A percentile compares a stretch with the other conserved stretches of the same genome.
These are phyloP conservation scores for Exophiala sp. DNA, from an alignment of 2,329 filamentous ascomycete genomes.

Conservation along the genomic window DNA sequence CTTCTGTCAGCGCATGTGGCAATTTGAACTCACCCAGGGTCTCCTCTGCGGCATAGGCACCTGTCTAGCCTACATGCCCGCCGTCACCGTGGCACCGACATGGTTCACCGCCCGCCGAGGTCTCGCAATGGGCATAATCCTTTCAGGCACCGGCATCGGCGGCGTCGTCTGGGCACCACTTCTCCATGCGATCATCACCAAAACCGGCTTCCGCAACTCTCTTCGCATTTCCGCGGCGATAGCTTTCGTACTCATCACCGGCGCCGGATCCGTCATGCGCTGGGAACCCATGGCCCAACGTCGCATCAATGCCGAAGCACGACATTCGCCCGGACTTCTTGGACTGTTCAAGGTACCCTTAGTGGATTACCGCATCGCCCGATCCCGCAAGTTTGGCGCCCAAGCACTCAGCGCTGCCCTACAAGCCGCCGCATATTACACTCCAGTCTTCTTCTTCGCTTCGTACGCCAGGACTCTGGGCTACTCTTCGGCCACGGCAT, in stretches of 20 bases:
- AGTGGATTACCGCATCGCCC: slow-evolving; percentile 34
- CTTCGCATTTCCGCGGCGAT: slow-evolving; percentile 34
- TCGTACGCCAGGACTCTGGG: slow-evolving; percentile 37
- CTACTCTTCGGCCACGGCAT: slow-evolving; percentile 34
- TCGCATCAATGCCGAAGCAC: slow-evolving; percentile 14
- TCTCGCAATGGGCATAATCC: slow-evolving; percentile 58
- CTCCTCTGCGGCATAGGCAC: slow-evolving; percentile 60
- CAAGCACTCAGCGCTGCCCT: slow-evolving; percentile 35
- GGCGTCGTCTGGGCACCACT: slow-evolving; percentile 52
- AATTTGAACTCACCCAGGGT: slow-evolving; percentile 59
- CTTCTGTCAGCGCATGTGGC: slow-evolving; percentile 51
- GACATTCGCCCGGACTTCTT: background rate
- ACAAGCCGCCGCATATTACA: slow-evolving; percentile 37
- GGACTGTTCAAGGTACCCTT: slow-evolving; percentile 29
- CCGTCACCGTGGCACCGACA: slow-evolving; percentile 54
- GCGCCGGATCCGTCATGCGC: slow-evolving; percentile 28
- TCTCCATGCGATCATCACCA: slow-evolving; percentile 30
- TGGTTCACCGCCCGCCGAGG: slow-evolving; percentile 58
- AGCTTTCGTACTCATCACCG: slow-evolving; percentile 28
- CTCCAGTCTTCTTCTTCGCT: slow-evolving; percentile 37
- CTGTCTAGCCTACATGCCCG: slow-evolving; percentile 58
- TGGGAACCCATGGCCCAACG: slow-evolving; percentile 33
- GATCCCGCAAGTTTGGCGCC: slow-evolving; percentile 34
- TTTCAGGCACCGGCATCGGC: slow-evolving; percentile 57
- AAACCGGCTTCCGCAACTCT: slow-evolving; percentile 36